Base-by-base conservation (phyloP, 202 grass and related monocot genomes). In the Brachypodium distachyon region DNA sequence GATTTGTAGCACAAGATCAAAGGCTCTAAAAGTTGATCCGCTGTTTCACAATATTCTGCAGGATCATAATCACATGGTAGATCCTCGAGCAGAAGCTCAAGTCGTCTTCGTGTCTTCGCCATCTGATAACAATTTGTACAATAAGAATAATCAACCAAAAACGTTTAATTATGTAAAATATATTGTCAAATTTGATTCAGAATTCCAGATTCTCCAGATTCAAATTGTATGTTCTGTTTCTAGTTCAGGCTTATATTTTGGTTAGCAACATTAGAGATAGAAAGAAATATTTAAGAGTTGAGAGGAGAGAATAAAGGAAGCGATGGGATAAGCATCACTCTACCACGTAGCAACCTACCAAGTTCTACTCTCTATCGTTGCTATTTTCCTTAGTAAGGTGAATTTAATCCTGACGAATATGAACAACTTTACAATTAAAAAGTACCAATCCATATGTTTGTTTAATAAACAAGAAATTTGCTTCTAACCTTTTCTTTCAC, bases 1-100 rank as follows among this genome's bases (percentile, higher is more conserved):
- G 94, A 97, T 84, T 97, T 61, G 51, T 97, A 78, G 61, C 94
- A 97, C 73, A 94, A 68, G 61, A 90, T 77, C 79, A 97, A 84
- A 23, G 94, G 94, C 77, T 92, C 80, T 61, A 97, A 86, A 83
- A 97, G 82, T 68, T 68, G 87, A 70, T 90, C 77, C 12, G 84
- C 27, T 49, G 86, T 94, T 88, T 94, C 94, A 74, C 87, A 97
- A 67, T 88, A 87, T 81, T 97, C 91, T 50, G 61, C 62, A 68
- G 91, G 80, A 42, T 91, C 82, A 58, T 83, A 83, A 46, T 94
- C 88, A 72, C 78, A 91, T 8, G 91, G 88, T 65, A 94, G 71
- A 77, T 91, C 91, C 75, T 97, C 94, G 47, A 97, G 84, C 61
- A 90, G 89, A 56, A 90, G 83, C 43, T 97, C 91, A 5, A 94